A percentile compares a stretch with the other conserved stretches of the same genome.
phyloP scores from a whole-genome alignment of 768 basidiomycete species.

The Mycena floridula region DNA sequence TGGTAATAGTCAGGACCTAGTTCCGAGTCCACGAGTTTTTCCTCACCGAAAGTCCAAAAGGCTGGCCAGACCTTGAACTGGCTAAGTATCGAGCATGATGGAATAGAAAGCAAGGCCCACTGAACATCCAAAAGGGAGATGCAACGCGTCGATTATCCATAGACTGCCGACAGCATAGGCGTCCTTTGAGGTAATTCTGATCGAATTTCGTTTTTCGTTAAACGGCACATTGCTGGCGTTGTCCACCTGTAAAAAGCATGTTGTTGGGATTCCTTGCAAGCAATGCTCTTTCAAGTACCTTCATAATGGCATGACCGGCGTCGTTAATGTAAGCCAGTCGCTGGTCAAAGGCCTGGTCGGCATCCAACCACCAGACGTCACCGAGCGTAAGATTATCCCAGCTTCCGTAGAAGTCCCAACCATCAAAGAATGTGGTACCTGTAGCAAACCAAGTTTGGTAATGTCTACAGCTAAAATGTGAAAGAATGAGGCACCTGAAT shows the following conservation, averaged over 20 bases:
- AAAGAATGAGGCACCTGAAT: slow-evolving; percentile 34
- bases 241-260: too few relatives aligned
- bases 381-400: slow-evolving; percentile 30
- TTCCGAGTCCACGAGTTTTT: too few relatives aligned
- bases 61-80: slow-evolving; percentile 1
- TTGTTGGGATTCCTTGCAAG: too few relatives aligned
- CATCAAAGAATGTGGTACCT: slow-evolving; percentile 37
- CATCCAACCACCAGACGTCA: slow-evolving; percentile 40
- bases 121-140: slow-evolving; percentile 47
- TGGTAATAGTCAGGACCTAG: too few relatives aligned
- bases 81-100: background rate
- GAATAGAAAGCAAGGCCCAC: slow-evolving; percentile 22
- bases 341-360: slow-evolving; percentile 28
- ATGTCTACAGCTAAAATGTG: too few relatives aligned
- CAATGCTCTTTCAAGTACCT: too few relatives aligned
- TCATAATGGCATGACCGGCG: slow-evolving; percentile 47
- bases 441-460: too few relatives aligned
- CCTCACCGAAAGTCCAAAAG: slow-evolving; percentile 20
- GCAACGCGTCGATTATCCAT: slow-evolving; percentile 38
- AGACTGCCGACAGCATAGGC: slow-evolving; percentile 37
- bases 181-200: slow-evolving; percentile 38
- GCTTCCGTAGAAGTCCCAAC: slow-evolving; percentile 36
- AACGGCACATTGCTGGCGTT: slow-evolving; percentile 47
- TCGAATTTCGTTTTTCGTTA: slow-evolving; percentile 51
- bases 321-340: slow-evolving; percentile 42